These are phyloP conservation scores for Yamadazyma jaroonii DNA, from an alignment of 1,139 yeast species.

Conservation along the genomic window DNA sequence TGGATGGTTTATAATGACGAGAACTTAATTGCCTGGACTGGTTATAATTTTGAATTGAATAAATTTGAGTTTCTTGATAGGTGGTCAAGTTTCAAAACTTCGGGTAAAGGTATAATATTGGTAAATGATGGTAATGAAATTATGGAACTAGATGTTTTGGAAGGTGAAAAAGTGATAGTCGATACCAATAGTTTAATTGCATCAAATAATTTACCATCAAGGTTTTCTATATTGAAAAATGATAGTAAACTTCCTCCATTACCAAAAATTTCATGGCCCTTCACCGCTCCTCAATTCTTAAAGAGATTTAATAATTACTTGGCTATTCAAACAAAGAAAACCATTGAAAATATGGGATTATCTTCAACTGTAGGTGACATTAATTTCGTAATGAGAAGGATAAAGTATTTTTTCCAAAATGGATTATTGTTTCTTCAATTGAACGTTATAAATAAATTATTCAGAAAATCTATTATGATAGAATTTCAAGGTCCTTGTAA, in stretches of 20 bases:
- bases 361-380: slow-evolving; percentile 7
- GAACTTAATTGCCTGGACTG: slow-evolving; percentile 46
- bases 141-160: slow-evolving; percentile 25
- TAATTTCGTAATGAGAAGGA: background rate
- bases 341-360: slow-evolving; percentile 6
- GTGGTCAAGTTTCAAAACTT: slow-evolving; percentile 19
- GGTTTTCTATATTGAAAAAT: slow-evolving; percentile 7
- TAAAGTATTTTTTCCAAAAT: slow-evolving; percentile 8
- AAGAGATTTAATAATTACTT: background rate
- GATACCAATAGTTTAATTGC: slow-evolving; percentile 38
- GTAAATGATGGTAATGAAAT: slow-evolving; percentile 35
- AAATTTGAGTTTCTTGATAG: slow-evolving; percentile 17
- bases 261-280: background rate
- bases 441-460: slow-evolving; percentile 12
- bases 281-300: slow-evolving; percentile 1
- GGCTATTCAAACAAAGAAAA: background rate
- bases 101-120: slow-evolving; percentile 38
- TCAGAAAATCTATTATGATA: slow-evolving; percentile 20
- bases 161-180: slow-evolving; percentile 31
- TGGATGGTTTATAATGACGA: slow-evolving; percentile 38
- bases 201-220: slow-evolving; percentile 13
- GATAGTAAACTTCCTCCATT: slow-evolving; percentile 6
- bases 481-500: slow-evolving; percentile 26
- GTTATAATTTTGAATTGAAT: slow-evolving; percentile 29
- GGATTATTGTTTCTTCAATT: slow-evolving; percentile 11